phyloP scores from a whole-genome alignment of 1,139 yeast species.

The Sugiyamaella grinbergsii region DNA sequence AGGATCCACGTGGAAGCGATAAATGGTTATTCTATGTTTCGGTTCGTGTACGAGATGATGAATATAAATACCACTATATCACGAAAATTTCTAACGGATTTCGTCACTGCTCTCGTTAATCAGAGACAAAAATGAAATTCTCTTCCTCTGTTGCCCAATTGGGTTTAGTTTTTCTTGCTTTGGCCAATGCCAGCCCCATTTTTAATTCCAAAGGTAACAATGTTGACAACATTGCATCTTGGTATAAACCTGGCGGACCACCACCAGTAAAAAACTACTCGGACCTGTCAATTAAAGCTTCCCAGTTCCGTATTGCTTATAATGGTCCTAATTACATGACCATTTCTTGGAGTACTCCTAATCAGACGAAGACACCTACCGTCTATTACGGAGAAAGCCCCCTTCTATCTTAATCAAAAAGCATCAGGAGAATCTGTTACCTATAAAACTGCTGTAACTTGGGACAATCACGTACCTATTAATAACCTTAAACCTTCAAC shows the following conservation, averaged over 20 bases:
- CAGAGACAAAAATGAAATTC: slow-evolving; percentile 4
- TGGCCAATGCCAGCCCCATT: slow-evolving; percentile 8
- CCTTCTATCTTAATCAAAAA: slow-evolving; percentile 25
- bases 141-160: background rate
- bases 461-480: slow-evolving; percentile 38
- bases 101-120: background rate
- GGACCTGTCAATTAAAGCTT: slow-evolving; percentile 14
- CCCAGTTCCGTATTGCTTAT: slow-evolving; percentile 36
- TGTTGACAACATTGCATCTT: slow-evolving; percentile 1
- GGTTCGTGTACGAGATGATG: too few relatives aligned
- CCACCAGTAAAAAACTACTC: slow-evolving; percentile 22
- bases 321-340: slow-evolving; percentile 36
- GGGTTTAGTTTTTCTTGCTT: background rate
- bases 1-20: too few relatives aligned
- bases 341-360: slow-evolving; percentile 38
- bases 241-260: slow-evolving; percentile 6
- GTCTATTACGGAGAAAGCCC: slow-evolving; percentile 36
- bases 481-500: slow-evolving; percentile 35
- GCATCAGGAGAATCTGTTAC: slow-evolving; percentile 35
- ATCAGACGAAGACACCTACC: slow-evolving; percentile 28
- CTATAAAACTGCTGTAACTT: slow-evolving; percentile 35
- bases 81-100: too few relatives aligned
- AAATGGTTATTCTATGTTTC: too few relatives aligned
- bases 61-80: too few relatives aligned
- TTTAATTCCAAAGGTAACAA: background rate